Base-by-base conservation (phyloP, 176 grass and related monocot genomes). In the Tuctoria greenei region DNA sequence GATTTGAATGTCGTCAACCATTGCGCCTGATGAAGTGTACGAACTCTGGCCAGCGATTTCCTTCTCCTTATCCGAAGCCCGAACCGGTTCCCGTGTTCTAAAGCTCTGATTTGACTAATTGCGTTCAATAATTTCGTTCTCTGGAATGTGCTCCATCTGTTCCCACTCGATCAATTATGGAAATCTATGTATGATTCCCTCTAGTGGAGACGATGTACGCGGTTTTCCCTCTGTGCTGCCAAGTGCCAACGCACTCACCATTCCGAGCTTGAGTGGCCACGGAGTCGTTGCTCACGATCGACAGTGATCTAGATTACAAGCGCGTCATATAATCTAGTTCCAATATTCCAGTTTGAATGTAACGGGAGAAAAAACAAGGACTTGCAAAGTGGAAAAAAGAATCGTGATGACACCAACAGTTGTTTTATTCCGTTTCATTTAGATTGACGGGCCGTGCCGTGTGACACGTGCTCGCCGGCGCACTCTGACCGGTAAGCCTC, bases 401-500 rank as follows among this genome's bases (percentile, higher is more conserved):
- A 71, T 77, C 83, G 43, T 72, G 75, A 44, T 34, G 64, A 39
- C 74, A 76, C 59, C 71, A 83, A 68, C n/a, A 68, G 7, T 79
- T 54, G 26, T 69, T 61, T 79, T 54, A 47, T 58, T 76, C 14
- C 4, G 28, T 69, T 13, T 16, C 4, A 4, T 47, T 54, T 37
- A 79, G 44, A 50, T 80, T 86, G 80, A 62, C 28, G 74, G 66
- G 67, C 1, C 31, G 31, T 31, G 31, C 31, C 6, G 61, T 4
- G 64, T 76, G 45, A 7, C 58, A 39, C 74, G 80, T 68, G 63
- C 72, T 77, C 84, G 79, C 87, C 78, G 78, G 67, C 82, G 79
- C 14, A 96, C 90, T 0, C 75, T 67, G 43, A 92, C 93, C 15
- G 89, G 93, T 25, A 96, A 8, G 0, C 93, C 93, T 11, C 90